Conservation (phyloP, 306 rosid species). For the Vicia sativa region DNA sequence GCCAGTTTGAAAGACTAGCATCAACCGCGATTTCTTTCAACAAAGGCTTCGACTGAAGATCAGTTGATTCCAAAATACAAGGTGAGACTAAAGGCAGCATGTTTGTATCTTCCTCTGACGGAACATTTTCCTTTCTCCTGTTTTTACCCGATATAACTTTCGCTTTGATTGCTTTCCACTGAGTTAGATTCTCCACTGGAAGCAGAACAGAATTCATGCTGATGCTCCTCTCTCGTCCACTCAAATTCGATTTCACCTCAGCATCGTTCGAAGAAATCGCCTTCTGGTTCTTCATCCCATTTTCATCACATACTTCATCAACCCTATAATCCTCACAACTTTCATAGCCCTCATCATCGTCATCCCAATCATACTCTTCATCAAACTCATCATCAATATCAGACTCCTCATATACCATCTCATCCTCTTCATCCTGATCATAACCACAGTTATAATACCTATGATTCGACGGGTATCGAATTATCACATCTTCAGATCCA, state of each 20-base stretch:
- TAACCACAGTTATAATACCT: constrained; percentile 74
- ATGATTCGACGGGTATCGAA: constrained; percentile 58
- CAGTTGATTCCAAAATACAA: constrained; percentile 40
- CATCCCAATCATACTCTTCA: constrained; percentile 36
- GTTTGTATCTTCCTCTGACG: constrained; percentile 40
- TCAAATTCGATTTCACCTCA: constrained; percentile 54
- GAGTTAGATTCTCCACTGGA: constrained; percentile 79
- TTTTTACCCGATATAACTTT: constrained; percentile 56
- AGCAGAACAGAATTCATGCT: constrained; percentile 60
- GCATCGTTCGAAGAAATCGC: constrained; percentile 22
- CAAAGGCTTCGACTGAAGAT: constrained; percentile 53
- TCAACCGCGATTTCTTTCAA: constrained; percentile 68
- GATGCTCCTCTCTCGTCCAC: constrained; percentile 41
- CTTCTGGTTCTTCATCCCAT: constrained; percentile 31
- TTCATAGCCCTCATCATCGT: constrained; percentile 14
- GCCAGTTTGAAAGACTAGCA: constrained; percentile 85
- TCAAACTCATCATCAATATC: constrained; percentile 38
- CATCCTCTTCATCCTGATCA: constrained; percentile 65
- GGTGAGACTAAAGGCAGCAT: constrained; percentile 29
- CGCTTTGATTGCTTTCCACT: constrained; percentile 90
- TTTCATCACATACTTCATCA: constrained; percentile 36
- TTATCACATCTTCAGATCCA: constrained; percentile 33
- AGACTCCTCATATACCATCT: constrained; percentile 36
- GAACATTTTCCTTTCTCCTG: constrained; percentile 64
- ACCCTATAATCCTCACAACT: constrained; percentile 36